Conservation (phyloP, 176 grass and related monocot species). For the Bothriochloa decipiens region DNA sequence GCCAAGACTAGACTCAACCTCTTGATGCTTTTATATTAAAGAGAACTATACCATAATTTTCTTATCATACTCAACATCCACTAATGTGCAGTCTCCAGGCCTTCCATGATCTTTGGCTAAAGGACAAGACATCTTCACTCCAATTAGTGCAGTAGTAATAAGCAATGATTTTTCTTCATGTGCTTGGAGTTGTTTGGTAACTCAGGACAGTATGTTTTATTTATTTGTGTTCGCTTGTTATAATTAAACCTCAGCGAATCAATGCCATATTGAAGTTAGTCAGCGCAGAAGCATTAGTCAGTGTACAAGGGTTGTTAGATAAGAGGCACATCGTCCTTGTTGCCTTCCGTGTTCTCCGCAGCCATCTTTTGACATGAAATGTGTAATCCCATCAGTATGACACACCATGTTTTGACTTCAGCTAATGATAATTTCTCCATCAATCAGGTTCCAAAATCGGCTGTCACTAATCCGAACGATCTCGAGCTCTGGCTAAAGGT, state of each 20-base stretch:
- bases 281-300: neutral
- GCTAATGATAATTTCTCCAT: slow-evolving; percentile 18
- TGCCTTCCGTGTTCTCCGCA: neutral
- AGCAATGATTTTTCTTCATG: slow-evolving; percentile 40
- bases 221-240: neutral
- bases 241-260: neutral
- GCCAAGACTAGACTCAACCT: neutral
- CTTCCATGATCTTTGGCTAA: slow-evolving; percentile 96
- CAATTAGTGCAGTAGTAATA: slow-evolving; percentile 98
- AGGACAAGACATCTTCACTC: slow-evolving; percentile 96
- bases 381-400: slow-evolving; percentile 1
- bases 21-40: neutral
- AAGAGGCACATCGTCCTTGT: neutral
- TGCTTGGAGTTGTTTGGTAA: neutral
- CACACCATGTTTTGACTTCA: neutral
- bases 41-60: neutral
- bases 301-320: neutral
- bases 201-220: neutral
- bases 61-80: slow-evolving; percentile 25
- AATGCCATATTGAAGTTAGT: slow-evolving; percentile 5
- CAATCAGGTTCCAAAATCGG: too few relatives aligned
- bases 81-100: slow-evolving; percentile 66
- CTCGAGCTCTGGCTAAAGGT: too few relatives aligned
- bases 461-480: too few relatives aligned
- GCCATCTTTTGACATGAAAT: neutral